These are phyloP conservation scores for Yamadazyma spencermartinsiae DNA, from an alignment of 1,139 yeast genomes.

Conservation along the genomic window DNA sequence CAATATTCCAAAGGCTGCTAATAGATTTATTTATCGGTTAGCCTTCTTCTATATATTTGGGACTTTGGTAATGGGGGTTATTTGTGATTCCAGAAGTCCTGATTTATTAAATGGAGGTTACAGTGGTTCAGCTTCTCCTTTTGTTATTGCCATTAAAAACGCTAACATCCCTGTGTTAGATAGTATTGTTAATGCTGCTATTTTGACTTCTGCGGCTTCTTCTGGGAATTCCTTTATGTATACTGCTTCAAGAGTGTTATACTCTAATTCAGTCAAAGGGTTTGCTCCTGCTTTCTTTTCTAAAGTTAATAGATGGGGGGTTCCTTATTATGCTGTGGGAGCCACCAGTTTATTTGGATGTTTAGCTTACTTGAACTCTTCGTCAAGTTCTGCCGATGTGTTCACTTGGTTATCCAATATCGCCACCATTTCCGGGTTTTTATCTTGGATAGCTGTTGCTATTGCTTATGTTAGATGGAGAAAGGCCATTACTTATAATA, in stretches of 20 bases:
- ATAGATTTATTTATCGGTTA: conserved; percentile 48
- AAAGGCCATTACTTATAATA: conserved; percentile 47
- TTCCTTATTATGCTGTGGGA: conserved; percentile 54
- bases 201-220: conserved; percentile 66
- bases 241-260: conserved; percentile 68
- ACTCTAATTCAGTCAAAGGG: conserved; percentile 61
- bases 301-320: conserved; percentile 63
- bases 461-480: conserved; percentile 54
- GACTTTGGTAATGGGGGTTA: conserved; percentile 48
- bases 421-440: conserved; percentile 67
- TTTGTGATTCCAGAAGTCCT: conserved; percentile 36
- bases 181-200: conserved; percentile 67
- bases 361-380: conserved; percentile 62
- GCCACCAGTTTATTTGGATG: conserved; percentile 34
- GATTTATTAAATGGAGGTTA: conserved; percentile 34
- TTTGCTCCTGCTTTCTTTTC: conserved; percentile 60
- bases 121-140: conserved; percentile 52
- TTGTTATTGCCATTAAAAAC: conserved; percentile 52
- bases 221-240: conserved; percentile 75
- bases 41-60: conserved; percentile 48
- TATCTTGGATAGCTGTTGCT: conserved; percentile 61
- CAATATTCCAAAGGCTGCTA: conserved; percentile 47
- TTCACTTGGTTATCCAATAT: conserved; percentile 70
- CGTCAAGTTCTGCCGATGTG: conserved; percentile 53
- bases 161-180: conserved; percentile 63